Base-by-base conservation (phyloP, 73 alveolate species). In the Vitrella brassicaformis region DNA sequence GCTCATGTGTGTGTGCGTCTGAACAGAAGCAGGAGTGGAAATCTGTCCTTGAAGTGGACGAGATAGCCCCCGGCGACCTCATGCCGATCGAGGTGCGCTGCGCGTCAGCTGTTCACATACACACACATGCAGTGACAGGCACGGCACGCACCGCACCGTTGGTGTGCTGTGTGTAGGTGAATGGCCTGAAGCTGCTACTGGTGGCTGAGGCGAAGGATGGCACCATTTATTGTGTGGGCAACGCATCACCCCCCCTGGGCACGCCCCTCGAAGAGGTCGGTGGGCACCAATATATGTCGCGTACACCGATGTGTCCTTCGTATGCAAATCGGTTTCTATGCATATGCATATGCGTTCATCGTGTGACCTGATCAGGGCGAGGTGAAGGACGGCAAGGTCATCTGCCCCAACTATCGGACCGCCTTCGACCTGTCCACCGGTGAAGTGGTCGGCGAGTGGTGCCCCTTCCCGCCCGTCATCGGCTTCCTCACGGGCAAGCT, bases 381-480 rank as follows among this genome's bases (percentile, higher is more conserved):
- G 65, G 25, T 45, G 65, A 67, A 26, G 26, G 71, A 32, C n/a
- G 71, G 27, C 71, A 28, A 26, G 39, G 27, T 67, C 39, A 32
- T 67, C 39, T 67, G 71, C 71, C 71, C 71, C 18, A 10, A 26
- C 39, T 32, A 67, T 27, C 39, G 71, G 39, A 26, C 71, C 27
- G 25, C 71, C 1, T 68, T 29, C 30, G 29, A 68, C 28, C 46
- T 68, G 64, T 19, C 26, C 31, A 30, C 73, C 0, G 73, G 73
- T 22, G 73, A 28, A 27, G 46, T 68, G 46, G 28, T 68, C 25
- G 73, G 29, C 9, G 14, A 4, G 22, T 68, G 73, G 73, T 68
- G 73, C 56, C 46, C 29, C 64, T 30, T 27, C 30, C 73, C 73
- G 19, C 73, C 73, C 0, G 30, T 68, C 64, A 68, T 68, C 19